These are phyloP conservation scores for Boletus bicolor DNA, from an alignment of 768 basidiomycete genomes.

Conservation along the genomic window DNA sequence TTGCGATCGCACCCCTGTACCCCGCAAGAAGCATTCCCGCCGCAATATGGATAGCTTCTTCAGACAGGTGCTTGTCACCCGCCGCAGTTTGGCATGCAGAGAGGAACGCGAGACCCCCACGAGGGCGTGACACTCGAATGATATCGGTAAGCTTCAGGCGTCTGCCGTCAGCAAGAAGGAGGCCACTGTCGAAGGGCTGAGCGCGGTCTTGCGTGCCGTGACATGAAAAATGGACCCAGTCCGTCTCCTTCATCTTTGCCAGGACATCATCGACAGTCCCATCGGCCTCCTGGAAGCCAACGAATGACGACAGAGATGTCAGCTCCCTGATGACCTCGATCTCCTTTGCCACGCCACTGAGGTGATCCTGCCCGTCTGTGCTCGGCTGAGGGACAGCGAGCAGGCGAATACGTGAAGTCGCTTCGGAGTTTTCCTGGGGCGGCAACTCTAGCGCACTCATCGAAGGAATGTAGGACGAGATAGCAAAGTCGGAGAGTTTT, in stretches of 20 bases:
- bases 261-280: neutral
- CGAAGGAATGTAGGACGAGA: constrained; percentile 29
- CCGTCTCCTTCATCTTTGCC: neutral
- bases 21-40: constrained; percentile 3
- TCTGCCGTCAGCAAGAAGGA: neutral
- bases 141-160: neutral
- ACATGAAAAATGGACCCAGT: constrained; percentile 31
- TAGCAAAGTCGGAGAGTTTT: neutral
- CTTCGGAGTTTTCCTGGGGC: neutral
- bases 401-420: neutral
- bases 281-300: neutral
- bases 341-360: constrained; percentile 6
- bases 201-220: constrained; percentile 24
- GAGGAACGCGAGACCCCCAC: constrained; percentile 27
- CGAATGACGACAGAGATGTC: neutral
- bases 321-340: constrained; percentile 17
- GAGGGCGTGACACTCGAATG: constrained; percentile 1
- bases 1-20: neutral
- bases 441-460: constrained; percentile 17
- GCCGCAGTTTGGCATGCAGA: neutral
- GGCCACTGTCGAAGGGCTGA: constrained; percentile 20
- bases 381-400: constrained; percentile 14
- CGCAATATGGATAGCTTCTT: neutral
- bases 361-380: constrained; percentile 4
- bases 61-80: neutral